Evolutionary conservation across 768 basidiomycete genomes (phyloP), one percentile per base, ranked within the genome.

Genomic region (Dioszegia aurantiaca): DNA sequence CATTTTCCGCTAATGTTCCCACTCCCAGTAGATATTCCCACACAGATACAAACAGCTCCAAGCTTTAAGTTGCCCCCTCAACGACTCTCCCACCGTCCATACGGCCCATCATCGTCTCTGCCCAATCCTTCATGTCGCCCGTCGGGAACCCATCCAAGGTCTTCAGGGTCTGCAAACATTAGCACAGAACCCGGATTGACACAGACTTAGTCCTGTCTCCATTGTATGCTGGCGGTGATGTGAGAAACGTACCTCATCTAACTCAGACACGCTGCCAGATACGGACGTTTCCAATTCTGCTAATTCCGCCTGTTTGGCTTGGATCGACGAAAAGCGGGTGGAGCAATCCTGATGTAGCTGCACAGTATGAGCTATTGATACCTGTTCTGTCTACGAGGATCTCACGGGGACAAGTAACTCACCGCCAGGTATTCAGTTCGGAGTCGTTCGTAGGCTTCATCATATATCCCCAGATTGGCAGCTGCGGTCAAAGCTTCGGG

Each of bases 401-500:
- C n/a, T 17, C 14, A 12, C 46, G 31, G 4, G 1, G 11, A 9
- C 21, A 26, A 17, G 10, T 31, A 31, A 53, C 63, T 56, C 28
- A 73, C 73, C 27, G 66, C 64, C 4, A 68, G 45, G 56, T 73
- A 74, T 46, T 76, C 75, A 52, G 59, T 58, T 28, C 67, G 36
- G 3, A 76, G 54, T 24, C 67, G 57, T 4, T 51, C 52, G 49
- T 72, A 72, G 2, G 67, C 62, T 21, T 70, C 68, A 52, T 76
- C 75, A 46, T 73, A 76, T 16, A 68, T 41, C n/a, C 70, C 69
- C 19, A 76, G 48, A 42, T 70, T 60, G 3, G 63, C 62, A n/a
- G 73, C 71, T 21, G 70, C 68, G 19, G 64, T 67, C 47, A 74
- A 52, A 43, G 73, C 70, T 12, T 60, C 48, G 0, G 75, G 75